These are phyloP conservation scores for Entonaema liquescens DNA, from an alignment of 495 filamentous ascomycete genomes.

Conservation along the genomic window DNA sequence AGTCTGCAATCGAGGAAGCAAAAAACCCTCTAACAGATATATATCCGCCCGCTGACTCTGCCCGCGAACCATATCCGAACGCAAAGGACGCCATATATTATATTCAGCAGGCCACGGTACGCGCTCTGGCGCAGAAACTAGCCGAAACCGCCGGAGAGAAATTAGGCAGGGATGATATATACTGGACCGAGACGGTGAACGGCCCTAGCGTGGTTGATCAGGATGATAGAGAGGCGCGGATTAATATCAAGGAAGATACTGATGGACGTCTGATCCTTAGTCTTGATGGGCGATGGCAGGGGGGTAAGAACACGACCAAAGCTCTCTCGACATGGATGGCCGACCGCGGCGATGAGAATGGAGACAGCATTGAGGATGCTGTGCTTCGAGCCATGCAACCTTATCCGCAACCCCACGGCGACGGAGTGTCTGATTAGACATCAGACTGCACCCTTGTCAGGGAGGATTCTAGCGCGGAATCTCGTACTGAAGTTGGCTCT, in stretches of 20 bases:
- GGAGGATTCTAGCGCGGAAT: background rate
- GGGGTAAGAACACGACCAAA: background rate
- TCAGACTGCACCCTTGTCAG: background rate
- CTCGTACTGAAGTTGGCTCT: background rate
- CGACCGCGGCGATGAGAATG: background rate
- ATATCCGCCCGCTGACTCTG: conserved; percentile 41
- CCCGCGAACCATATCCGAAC: conserved; percentile 37
- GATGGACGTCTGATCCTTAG: conserved; percentile 26
- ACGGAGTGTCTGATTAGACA: background rate
- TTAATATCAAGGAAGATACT: conserved; percentile 23
- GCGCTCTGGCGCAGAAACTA: conserved; percentile 29
- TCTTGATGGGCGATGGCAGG: conserved; percentile 28
- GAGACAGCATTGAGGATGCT: conserved; percentile 2
- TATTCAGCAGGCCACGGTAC: conserved; percentile 37
- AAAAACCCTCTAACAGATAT: conserved; percentile 32
- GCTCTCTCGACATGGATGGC: conserved; percentile 28
- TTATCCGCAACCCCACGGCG: background rate
- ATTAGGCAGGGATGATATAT: conserved; percentile 27
- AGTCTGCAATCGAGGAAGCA: conserved; percentile 14
- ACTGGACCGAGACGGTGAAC: conserved; percentile 24
- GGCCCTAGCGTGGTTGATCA: conserved; percentile 26
- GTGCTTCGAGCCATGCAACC: conserved; percentile 12
- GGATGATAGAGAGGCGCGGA: conserved; percentile 15
- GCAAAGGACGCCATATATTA: conserved; percentile 42
- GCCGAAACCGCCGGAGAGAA: conserved; percentile 7